Percentiles rank a stretch among this genome's conserved stretches.
phyloP scores from a whole-genome alignment of 441 rosid species.

The Adansonia rubrostipa region DNA sequence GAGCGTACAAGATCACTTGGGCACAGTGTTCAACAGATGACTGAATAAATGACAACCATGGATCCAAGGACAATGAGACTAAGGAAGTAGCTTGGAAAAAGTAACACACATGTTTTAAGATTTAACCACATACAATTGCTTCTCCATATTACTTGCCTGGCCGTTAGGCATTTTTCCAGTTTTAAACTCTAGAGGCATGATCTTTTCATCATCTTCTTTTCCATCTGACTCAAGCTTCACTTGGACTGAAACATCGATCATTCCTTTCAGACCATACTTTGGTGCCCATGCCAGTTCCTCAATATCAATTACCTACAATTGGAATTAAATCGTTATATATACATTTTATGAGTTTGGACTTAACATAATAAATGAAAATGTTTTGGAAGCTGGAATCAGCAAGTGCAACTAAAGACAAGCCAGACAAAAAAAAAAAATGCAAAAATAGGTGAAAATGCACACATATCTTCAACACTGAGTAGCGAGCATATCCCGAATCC shows the following conservation, averaged over 20 bases:
- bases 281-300: conserved; percentile 99
- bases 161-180: conserved; percentile 83
- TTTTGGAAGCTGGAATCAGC: not conserved
- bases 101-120: conserved; percentile 25
- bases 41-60: conserved; percentile 49
- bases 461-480: conserved; percentile 8
- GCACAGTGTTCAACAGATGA: conserved; percentile 91
- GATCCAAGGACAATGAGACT: conserved; percentile 21
- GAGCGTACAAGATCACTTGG: conserved; percentile 96
- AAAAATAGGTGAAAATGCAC: conserved; percentile 11
- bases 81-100: conserved; percentile 19
- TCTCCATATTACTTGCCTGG: conserved; percentile 59
- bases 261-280: conserved; percentile 95
- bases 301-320: conserved; percentile 83
- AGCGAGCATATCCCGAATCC: conserved; percentile 13
- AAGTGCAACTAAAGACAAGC: conserved; percentile 10
- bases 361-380: not conserved
- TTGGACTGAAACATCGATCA: conserved; percentile 91
- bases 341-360: conserved; percentile 13
- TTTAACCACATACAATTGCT: not conserved
- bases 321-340: conserved; percentile 10
- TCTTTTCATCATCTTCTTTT: conserved; percentile 54
- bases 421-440: not conserved
- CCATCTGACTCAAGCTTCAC: conserved; percentile 61
- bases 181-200: conserved; percentile 94